Evolutionary conservation across 305 asterid genomes (phyloP), one percentile per base, ranked within the genome.

Genomic region (Ajuga reptans): DNA sequence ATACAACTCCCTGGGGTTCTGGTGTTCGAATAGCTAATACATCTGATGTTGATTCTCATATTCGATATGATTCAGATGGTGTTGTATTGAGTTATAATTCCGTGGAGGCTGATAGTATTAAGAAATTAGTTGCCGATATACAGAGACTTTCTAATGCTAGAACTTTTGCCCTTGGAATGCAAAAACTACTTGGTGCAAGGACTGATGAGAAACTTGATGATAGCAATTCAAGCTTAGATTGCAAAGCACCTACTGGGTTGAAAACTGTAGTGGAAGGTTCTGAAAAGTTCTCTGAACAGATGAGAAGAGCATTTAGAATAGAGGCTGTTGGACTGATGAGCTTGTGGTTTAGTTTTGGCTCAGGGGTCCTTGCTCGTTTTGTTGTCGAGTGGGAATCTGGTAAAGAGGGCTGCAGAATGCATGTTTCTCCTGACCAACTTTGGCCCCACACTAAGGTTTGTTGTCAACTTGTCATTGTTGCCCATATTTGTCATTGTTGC

Each of bases 381-480:
- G 98, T 94, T 64, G 97, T 94, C 64, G 98, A 94, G 78, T 94
- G 99, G 99, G 96, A 94, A 78, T 83, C 91, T 61, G 93, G 96
- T 72, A 94, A 89, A 86, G 96, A 83, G 72, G 99, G 98, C 69
- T 94, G 99, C 80, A 89, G 93, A 76, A 89, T 94, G 96, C 99
- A 94, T 79, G 99, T 94, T 71, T 91, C 98, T 33, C 99, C 98
- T 3, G 98, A 94, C 75, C 99, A 94, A 76, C 95, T 89, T 68
- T 94, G 98, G 98, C 97, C 99, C 50, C 99, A 91, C 59, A 91
- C 99, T 9, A 94, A 94, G 99, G 99, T 94, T 59, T 72, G 78
- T 77, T 66, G 46, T 56, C 62, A 9, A 21, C 63, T 67, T 54
- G 64, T 31, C 2, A 21, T 21, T 21, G 27, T 21, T 21, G 27